Percentiles rank a stretch among this genome's conserved stretches.
Conservation (phyloP, 768 basidiomycete genomes). For the Multifurca ochricompacta region DNA sequence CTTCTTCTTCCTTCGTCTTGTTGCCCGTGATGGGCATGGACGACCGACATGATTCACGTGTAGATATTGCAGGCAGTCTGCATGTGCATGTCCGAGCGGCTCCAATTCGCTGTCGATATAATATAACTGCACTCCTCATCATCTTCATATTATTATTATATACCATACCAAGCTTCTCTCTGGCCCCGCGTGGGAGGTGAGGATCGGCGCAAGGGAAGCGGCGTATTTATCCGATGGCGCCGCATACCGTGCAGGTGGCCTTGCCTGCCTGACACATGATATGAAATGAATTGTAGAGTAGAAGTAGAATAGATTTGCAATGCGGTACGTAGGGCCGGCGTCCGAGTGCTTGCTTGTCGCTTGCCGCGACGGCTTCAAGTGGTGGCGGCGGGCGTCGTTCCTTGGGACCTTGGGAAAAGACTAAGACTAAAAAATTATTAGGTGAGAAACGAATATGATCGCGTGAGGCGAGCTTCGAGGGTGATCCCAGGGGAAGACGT, state of each 20-base stretch:
- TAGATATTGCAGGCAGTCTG: background rate
- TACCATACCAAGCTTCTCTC: background rate
- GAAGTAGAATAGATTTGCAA: background rate
- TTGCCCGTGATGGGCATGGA: conserved; percentile 13
- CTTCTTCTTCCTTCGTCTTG: background rate
- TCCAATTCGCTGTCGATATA: no score
- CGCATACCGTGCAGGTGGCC: background rate
- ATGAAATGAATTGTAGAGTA: no score
- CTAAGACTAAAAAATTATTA: no score
- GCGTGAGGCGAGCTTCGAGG: background rate
- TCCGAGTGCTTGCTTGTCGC: background rate
- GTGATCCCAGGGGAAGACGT: background rate
- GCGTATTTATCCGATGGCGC: conserved; percentile 1
- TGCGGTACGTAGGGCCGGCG: background rate
- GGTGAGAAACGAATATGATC: background rate
- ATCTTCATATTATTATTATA: no score
- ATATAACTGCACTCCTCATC: background rate
- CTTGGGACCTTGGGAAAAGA: no score
- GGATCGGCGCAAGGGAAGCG: conserved; percentile 10
- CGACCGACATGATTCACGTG: background rate
- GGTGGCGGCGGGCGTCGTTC: background rate
- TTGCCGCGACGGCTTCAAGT: background rate
- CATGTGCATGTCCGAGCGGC: background rate
- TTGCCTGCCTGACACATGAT: no score
- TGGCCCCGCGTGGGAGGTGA: background rate